Percentiles rank a stretch among this genome's conserved stretches.
Conservation (phyloP, 2,329 filamentous ascomycete genomes). For the Diaporthe eres region DNA sequence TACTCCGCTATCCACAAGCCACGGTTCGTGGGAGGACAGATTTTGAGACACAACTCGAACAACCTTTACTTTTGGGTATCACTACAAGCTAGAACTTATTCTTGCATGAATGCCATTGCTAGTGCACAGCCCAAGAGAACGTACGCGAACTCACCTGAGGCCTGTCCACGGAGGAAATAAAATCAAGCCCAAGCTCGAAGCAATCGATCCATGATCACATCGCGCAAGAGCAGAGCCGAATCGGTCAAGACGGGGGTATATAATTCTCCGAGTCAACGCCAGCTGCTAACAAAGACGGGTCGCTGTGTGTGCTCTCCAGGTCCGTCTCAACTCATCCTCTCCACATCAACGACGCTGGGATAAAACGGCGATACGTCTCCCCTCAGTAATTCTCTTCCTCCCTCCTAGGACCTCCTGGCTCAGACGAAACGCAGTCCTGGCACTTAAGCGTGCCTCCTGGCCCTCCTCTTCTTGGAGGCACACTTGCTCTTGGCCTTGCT, state of each 20-base stretch:
- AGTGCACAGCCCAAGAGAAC: too few species aligned
- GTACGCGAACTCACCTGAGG: too few species aligned
- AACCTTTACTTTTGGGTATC: too few species aligned
- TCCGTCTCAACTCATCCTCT: constrained; percentile 16
- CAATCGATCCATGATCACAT: neutral
- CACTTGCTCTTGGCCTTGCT: constrained; percentile 24
- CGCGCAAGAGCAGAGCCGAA: too few species aligned
- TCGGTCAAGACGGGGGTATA: constrained; percentile 31
- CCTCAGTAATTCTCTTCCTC: too few species aligned
- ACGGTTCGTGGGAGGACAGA: too few species aligned
- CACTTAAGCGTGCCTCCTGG: constrained; percentile 38
- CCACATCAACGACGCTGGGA: too few species aligned
- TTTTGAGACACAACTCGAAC: too few species aligned
- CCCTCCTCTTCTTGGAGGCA: constrained; percentile 37
- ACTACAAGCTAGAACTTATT: too few species aligned
- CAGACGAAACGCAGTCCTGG: neutral
- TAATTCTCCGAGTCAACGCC: constrained; percentile 15
- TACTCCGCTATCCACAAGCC: too few species aligned
- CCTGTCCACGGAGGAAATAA: neutral
- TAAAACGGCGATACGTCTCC: neutral
- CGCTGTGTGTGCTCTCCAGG: constrained; percentile 22
- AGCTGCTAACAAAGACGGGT: constrained; percentile 5
- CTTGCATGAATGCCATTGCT: too few species aligned
- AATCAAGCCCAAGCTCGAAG: neutral
- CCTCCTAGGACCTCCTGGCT: too few species aligned